Evolutionary conservation across 1,284 basidiomycete species (phyloP), one percentile per base, ranked within the genome.

Genomic region (Sporisorium graminicola): DNA sequence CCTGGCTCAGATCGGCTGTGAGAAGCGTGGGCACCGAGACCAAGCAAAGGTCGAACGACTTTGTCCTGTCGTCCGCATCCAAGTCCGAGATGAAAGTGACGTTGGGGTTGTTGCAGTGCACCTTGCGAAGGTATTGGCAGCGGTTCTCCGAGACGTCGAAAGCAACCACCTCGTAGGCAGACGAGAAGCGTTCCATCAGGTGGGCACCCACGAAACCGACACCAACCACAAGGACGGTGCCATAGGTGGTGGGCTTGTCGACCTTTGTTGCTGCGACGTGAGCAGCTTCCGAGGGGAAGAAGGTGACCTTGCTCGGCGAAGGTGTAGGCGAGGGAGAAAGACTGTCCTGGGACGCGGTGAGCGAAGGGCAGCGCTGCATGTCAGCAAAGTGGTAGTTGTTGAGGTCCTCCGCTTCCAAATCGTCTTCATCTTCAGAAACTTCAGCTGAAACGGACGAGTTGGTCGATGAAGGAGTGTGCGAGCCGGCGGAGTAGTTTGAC

Each of bases 11-110:
- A 29, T 74, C 65, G 27, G 58, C n/a, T 4, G 57, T 64, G 29
- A 74, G 65, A 24, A 74, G 65, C 1, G 71, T 74, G 7, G 71
- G 71, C 1, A 74, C 71, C 2, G 71, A 74, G 27, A 74, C 56
- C 10, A 74, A 58, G 52, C 57, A 61, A 20, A 74, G 65, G 26
- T 74, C 71, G 43, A 68, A 74, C 27, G 58, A 58, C 58, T 57
- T 53, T 2, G 60, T 60, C 9, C 61, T 24, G 3, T 62, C 58
- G 33, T 67, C 71, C 0, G 60, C 60, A 1, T 60, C 60, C 20
- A 73, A 33, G 40, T 73, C 60, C 31, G 56, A 66, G 35, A 74
- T 65, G 37, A 68, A 65, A 8, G 65, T 69, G 16, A 74, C 71
- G 62, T 74, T 74, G 18, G 40, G 37, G 29, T 74, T 74, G 37